Evolutionary conservation across 345 rosid genomes (phyloP).

Genomic region (Arabidopsis arenosa): DNA sequence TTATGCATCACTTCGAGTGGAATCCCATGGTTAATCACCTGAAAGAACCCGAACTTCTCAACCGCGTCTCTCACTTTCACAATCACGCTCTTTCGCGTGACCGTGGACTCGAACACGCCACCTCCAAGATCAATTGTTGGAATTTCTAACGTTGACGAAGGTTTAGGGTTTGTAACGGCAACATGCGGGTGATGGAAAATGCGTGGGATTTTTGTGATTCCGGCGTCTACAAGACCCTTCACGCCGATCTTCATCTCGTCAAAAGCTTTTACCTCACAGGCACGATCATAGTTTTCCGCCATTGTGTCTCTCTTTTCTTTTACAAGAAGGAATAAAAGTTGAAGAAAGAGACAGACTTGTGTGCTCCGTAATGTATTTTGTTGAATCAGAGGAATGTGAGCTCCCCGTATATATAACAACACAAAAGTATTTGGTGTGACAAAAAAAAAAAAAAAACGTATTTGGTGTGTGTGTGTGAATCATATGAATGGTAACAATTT

Average conservation of each 20-base stretch:
- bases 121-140: conserved; percentile 33
- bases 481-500: not conserved
- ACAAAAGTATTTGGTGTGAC: not conserved
- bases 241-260: conserved; percentile 44
- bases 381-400: not conserved
- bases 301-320: not conserved
- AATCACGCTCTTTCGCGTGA: conserved; percentile 11
- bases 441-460: not conserved
- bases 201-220: conserved; percentile 34
- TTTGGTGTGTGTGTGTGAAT: not conserved
- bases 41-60: conserved; percentile 33
- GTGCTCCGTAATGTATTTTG: not conserved
- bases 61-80: conserved; percentile 25
- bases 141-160: not conserved
- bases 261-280: conserved; percentile 33
- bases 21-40: conserved; percentile 39
- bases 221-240: conserved; percentile 42
- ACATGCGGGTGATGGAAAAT: conserved; percentile 32
- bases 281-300: conserved; percentile 11
- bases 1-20: not conserved
- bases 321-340: not conserved
- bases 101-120: conserved; percentile 15
- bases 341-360: not conserved
- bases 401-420: not conserved
- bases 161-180: not conserved